Evolutionary conservation across 768 basidiomycete species (phyloP), one percentile per base, ranked within the genome.

Genomic region (Mrakia frigida): DNA sequence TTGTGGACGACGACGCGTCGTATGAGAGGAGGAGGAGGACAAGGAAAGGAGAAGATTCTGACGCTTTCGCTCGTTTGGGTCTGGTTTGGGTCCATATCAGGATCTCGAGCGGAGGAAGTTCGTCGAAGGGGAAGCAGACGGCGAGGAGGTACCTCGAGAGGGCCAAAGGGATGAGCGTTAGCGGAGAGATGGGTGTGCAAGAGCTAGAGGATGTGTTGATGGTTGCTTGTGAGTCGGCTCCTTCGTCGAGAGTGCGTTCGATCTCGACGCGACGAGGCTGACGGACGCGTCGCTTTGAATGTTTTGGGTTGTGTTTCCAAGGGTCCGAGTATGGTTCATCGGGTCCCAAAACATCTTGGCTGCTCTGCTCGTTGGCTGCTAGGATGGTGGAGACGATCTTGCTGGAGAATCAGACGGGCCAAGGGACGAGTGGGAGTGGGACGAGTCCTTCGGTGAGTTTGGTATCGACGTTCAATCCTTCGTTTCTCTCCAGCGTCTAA

Each of bases 361-460:
- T 68, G 35, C n/a, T 39, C 65, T 68, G 65, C 65, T 68, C 65
- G 14, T 68, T 68, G 18, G 65, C 65, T 3, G 65, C 65, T n/a
- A 23, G 65, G 25, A 39, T 68, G 23, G 37, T 68, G 6, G 65
- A 68, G 65, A 39, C 37, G 37, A 68, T 68, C 35, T 37, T 68
- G 37, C 35, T 68, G 39, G 65, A 68, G 63, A 31, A n/a, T 43
- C 65, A 37, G 25, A 10, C 33, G 39, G 18, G 7, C 21, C 65
- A 68, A 18, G 18, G 18, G 21, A 5, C 61, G 31, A 63, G 7
- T 10, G 61, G 28, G 28, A 65, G 16, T 33, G 63, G 63, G 2
- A 35, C 65, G 35, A 68, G 65, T 41, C 65, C 37, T 1, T 43
- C 37, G 6, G 65, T 68, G 39, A 16, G 65, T 68, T 61, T 61